A percentile compares a stretch with the other conserved stretches of the same genome.
phyloP scores from a whole-genome alignment of 352 stramenopile species.

The Lagenidium sp. region DNA sequence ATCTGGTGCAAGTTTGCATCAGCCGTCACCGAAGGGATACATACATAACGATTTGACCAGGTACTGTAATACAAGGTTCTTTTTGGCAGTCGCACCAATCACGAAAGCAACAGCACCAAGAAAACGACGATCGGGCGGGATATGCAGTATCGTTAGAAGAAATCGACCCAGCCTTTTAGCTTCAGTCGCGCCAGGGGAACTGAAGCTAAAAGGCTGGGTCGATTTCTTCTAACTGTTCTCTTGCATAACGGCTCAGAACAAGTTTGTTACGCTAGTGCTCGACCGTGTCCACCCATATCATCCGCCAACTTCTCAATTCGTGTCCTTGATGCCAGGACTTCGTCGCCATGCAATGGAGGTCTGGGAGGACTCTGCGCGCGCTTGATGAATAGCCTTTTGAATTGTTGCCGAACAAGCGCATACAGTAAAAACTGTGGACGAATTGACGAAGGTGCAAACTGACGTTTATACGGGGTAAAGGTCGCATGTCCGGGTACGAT shows the following conservation, averaged over 20 bases:
- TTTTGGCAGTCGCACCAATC: no score
- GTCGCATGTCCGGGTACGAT: constrained; percentile 6
- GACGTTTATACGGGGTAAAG: constrained; percentile 3
- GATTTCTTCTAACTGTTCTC: background rate
- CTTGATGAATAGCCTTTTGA: constrained; percentile 2
- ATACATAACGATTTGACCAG: no score
- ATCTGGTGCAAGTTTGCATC: no score
- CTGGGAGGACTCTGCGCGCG: background rate
- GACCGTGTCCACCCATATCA: constrained; percentile 17
- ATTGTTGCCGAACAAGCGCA: constrained; percentile 8
- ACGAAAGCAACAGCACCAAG: no score
- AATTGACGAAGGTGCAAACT: constrained; percentile 12
- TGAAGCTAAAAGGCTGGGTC: background rate
- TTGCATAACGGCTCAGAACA: background rate
- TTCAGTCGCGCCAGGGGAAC: no score
- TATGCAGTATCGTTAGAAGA: background rate
- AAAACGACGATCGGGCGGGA: no score
- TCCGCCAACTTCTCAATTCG: constrained; percentile 16
- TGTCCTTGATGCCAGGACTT: constrained; percentile 5
- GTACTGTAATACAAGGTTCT: no score
- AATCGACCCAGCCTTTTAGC: background rate
- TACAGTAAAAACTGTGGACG: constrained; percentile 9
- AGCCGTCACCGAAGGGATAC: no score
- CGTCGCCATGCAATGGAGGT: constrained; percentile 3
- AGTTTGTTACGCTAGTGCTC: constrained; percentile 10